These are phyloP conservation scores for Boletales sp. DNA, from an alignment of 768 basidiomycete genomes.

Conservation along the genomic window DNA sequence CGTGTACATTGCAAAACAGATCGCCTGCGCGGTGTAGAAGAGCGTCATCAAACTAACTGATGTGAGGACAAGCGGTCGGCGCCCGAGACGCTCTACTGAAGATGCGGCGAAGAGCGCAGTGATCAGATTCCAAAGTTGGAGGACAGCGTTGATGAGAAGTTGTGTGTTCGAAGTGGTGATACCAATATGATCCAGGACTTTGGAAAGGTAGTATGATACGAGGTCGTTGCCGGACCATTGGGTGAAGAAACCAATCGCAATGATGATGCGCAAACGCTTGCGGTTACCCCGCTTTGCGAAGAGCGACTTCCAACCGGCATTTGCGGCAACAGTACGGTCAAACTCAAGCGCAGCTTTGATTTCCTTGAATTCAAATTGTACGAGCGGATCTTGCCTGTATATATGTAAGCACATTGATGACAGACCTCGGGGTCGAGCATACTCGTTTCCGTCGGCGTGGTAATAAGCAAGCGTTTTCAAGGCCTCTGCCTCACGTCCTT, in stretches of 20 bases:
- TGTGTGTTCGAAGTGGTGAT: conserved; percentile 51
- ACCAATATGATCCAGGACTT: conserved; percentile 66
- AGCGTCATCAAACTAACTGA: conserved; percentile 57
- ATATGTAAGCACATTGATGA: not conserved
- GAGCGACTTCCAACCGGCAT: conserved; percentile 67
- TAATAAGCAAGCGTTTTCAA: conserved; percentile 71
- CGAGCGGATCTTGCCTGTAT: conserved; percentile 56
- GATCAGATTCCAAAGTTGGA: conserved; percentile 43
- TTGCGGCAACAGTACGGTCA: conserved; percentile 55
- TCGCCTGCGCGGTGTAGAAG: conserved; percentile 65
- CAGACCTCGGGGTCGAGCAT: conserved; percentile 10
- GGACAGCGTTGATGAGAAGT: conserved; percentile 56
- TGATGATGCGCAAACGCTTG: conserved; percentile 62
- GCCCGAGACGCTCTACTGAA: conserved; percentile 58
- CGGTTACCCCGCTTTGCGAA: conserved; percentile 64
- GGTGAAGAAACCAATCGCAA: conserved; percentile 65
- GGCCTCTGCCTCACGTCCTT: conserved; percentile 69
- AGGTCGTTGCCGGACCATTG: conserved; percentile 78
- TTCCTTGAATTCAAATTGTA: conserved; percentile 73
- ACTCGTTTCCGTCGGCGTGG: conserved; percentile 75
- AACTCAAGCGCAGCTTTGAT: conserved; percentile 75
- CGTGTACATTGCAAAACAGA: conserved; percentile 57
- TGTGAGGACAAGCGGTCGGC: conserved; percentile 61
- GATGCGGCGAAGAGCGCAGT: conserved; percentile 13
- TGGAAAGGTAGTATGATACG: conserved; percentile 70